phyloP scores from a whole-genome alignment of 2,329 filamentous ascomycete species.

The Diaporthe vaccinii region DNA sequence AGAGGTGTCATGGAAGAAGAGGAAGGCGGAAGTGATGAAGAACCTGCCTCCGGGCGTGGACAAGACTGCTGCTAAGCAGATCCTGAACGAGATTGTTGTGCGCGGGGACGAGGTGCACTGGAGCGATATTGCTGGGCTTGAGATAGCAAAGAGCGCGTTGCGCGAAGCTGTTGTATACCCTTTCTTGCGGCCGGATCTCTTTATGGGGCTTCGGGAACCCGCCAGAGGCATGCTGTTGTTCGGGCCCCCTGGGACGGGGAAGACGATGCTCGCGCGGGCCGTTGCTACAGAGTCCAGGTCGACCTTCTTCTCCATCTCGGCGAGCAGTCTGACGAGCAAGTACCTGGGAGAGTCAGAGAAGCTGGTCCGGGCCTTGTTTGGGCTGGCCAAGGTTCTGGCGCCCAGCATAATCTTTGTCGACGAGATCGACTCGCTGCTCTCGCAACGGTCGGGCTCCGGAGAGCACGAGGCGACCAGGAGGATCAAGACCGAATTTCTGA shows the following conservation, averaged over 20 bases:
- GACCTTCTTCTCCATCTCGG: slow-evolving; percentile 97
- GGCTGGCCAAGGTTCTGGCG: slow-evolving; percentile 87
- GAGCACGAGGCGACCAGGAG: slow-evolving; percentile 94
- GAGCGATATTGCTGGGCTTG: slow-evolving; percentile 92
- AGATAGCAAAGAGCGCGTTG: slow-evolving; percentile 89
- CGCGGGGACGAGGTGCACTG: slow-evolving; percentile 95
- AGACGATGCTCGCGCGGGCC: slow-evolving; percentile 96
- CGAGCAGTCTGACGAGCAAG: slow-evolving; percentile 94
- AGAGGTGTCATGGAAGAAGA: slow-evolving; percentile 70
- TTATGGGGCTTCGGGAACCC: slow-evolving; percentile 94
- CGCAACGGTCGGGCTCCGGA: slow-evolving; percentile 82
- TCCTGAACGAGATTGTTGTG: slow-evolving; percentile 95
- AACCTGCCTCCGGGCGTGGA: slow-evolving; percentile 87
- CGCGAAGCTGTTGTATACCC: slow-evolving; percentile 98
- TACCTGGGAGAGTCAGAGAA: slow-evolving; percentile 98
- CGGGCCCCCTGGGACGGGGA: slow-evolving; percentile 96
- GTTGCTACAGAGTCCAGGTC: slow-evolving; percentile 95
- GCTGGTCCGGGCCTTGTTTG: slow-evolving; percentile 91
- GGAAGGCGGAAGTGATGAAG: slow-evolving; percentile 77
- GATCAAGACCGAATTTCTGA: slow-evolving; percentile 98
- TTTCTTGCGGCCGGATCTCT: slow-evolving; percentile 93
- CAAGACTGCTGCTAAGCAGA: slow-evolving; percentile 85
- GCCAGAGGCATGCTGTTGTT: slow-evolving; percentile 96
- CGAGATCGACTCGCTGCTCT: slow-evolving; percentile 95
- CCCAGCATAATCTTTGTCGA: slow-evolving; percentile 99